These are phyloP conservation scores for Pichia sp. DNA, from an alignment of 1,139 yeast species.

Conservation along the genomic window DNA sequence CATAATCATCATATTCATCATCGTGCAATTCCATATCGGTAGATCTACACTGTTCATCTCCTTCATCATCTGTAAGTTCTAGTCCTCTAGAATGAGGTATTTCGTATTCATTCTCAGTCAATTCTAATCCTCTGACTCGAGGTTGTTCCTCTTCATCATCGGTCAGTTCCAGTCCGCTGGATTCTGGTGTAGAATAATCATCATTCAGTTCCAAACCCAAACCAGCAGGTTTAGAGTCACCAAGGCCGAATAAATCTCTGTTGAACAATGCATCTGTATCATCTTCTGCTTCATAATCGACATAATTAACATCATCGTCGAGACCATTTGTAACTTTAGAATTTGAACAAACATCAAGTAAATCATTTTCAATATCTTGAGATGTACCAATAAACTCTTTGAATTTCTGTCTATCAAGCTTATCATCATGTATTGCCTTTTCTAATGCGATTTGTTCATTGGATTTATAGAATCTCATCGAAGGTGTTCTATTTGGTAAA, in stretches of 20 bases:
- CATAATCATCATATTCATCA: too few species aligned
- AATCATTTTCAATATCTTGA: slow-evolving; percentile 34
- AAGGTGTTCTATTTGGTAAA: slow-evolving; percentile 53
- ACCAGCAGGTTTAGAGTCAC: background rate
- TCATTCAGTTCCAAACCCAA: slow-evolving; percentile 6
- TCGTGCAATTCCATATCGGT: too few species aligned
- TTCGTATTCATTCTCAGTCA: slow-evolving; percentile 9
- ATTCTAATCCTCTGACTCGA: slow-evolving; percentile 15
- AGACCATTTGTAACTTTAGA: slow-evolving; percentile 32
- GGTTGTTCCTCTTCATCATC: slow-evolving; percentile 4
- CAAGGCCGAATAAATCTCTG: slow-evolving; percentile 34
- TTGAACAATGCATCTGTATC: slow-evolving; percentile 43
- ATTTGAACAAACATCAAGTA: slow-evolving; percentile 6
- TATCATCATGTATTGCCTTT: slow-evolving; percentile 19
- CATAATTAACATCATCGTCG: slow-evolving; percentile 49
- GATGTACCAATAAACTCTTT: slow-evolving; percentile 32
- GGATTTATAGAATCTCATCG: slow-evolving; percentile 52
- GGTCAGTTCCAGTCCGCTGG: background rate
- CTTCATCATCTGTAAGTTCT: slow-evolving; percentile 10
- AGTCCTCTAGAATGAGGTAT: too few species aligned
- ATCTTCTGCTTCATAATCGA: slow-evolving; percentile 39
- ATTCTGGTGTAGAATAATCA: background rate
- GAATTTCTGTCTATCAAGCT: slow-evolving; percentile 9
- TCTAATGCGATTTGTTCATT: slow-evolving; percentile 35
- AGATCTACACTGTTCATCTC: too few species aligned